These are phyloP conservation scores for Lagenidium sp. DNA, from an alignment of 352 stramenopile genomes.

Conservation along the genomic window DNA sequence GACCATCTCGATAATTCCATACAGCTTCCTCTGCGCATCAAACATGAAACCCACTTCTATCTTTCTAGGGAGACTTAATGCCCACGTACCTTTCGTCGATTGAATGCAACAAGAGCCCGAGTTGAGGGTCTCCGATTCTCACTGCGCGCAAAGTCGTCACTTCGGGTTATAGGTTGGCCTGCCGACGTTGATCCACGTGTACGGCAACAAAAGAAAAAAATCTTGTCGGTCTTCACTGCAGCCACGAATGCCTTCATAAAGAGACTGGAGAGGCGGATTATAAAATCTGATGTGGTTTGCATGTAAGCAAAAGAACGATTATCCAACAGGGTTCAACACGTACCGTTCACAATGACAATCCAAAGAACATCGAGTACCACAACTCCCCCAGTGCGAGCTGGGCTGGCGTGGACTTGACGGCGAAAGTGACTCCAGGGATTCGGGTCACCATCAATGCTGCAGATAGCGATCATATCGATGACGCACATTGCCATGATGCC, in stretches of 20 bases:
- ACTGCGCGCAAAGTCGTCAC: too few relatives aligned
- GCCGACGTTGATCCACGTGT: too few relatives aligned
- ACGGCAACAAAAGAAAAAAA: too few relatives aligned
- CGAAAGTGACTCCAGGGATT: constrained; percentile 51
- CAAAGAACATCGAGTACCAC: constrained; percentile 60
- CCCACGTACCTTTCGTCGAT: constrained; percentile 54
- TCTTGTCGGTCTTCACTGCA: constrained; percentile 26
- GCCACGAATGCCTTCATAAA: constrained; percentile 48
- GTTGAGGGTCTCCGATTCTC: too few relatives aligned
- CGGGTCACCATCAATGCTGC: constrained; percentile 42
- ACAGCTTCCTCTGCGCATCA: constrained; percentile 46
- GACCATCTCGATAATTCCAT: constrained; percentile 62
- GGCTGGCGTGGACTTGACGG: constrained; percentile 23
- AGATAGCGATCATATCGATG: constrained; percentile 52
- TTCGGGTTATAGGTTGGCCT: too few relatives aligned
- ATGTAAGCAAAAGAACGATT: not conserved
- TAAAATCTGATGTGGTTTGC: constrained; percentile 36
- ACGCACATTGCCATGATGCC: constrained; percentile 44
- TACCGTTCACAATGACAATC: constrained; percentile 74
- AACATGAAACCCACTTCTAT: not conserved
- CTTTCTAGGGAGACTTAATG: not conserved
- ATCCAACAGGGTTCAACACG: not conserved
- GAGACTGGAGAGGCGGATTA: constrained; percentile 54
- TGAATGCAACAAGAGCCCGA: too few relatives aligned
- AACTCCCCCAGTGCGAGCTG: too few relatives aligned